phyloP scores from a whole-genome alignment of 441 rosid species.

The Mallotus repandus region DNA sequence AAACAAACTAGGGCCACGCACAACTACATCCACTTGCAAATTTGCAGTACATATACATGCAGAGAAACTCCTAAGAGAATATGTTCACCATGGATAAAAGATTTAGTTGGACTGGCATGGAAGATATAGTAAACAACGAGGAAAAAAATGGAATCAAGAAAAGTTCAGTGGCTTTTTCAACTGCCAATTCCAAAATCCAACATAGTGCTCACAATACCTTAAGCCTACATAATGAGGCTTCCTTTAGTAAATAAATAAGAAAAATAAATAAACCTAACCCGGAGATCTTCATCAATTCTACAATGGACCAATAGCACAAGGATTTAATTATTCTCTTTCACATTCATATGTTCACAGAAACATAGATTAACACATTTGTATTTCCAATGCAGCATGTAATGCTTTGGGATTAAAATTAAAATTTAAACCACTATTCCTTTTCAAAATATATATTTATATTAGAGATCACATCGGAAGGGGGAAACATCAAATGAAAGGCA shows the following conservation, averaged over 20 bases:
- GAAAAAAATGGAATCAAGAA: background rate
- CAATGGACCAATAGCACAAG: background rate
- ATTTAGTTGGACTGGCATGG: background rate
- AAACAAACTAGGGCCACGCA: background rate
- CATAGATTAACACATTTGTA: no score
- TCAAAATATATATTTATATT: background rate
- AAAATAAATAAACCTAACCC: background rate
- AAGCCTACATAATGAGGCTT: background rate
- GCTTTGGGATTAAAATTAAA: background rate
- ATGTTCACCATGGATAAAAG: background rate
- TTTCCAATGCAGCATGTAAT: background rate
- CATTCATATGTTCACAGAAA: background rate
- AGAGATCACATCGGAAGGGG: background rate
- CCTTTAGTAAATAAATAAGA: background rate
- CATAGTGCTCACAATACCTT: background rate
- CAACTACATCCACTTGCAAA: background rate
- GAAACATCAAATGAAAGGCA: background rate
- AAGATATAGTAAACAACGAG: background rate
- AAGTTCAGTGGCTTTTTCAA: background rate
- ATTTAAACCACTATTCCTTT: background rate
- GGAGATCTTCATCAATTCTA: background rate
- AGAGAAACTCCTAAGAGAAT: background rate
- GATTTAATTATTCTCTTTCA: background rate
- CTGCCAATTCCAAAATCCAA: background rate
- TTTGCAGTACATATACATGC: background rate